Conservation (phyloP, 108 stramenopile species). For the Thalassiosira profunda region DNA sequence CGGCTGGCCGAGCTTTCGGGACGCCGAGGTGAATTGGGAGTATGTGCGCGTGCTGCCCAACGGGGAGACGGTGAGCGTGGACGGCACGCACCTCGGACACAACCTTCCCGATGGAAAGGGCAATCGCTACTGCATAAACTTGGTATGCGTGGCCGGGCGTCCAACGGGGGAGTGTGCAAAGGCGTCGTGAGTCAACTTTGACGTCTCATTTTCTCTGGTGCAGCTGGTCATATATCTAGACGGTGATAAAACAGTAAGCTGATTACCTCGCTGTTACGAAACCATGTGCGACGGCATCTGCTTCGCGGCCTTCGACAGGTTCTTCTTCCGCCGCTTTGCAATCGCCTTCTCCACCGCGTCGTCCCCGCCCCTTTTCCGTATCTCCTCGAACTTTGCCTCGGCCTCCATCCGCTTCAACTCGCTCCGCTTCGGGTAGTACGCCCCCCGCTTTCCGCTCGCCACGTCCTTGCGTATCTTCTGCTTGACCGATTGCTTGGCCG, state of each 20-base stretch:
- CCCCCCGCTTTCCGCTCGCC: conserved; percentile 63
- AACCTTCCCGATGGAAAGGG: conserved; percentile 75
- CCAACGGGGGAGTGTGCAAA: not conserved
- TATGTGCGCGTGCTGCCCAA: conserved; percentile 81
- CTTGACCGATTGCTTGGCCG: conserved; percentile 76
- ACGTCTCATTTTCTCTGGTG: too few species aligned
- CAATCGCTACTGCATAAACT: conserved; percentile 68
- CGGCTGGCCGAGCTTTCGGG: conserved; percentile 92
- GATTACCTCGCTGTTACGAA: not conserved
- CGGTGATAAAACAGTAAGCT: not conserved
- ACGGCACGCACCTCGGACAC: conserved; percentile 91
- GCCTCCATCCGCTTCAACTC: conserved; percentile 73
- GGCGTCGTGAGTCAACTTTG: too few species aligned
- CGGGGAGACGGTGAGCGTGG: conserved; percentile 87
- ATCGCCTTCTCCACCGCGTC: conserved; percentile 83
- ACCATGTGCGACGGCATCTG: conserved; percentile 52
- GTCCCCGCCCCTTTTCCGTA: conserved; percentile 79
- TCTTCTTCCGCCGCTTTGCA: conserved; percentile 83
- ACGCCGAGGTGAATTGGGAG: conserved; percentile 86
- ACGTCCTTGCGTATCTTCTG: conserved; percentile 72
- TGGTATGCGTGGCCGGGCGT: conserved; percentile 68
- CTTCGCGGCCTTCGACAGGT: conserved; percentile 71
- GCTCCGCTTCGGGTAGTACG: conserved; percentile 75
- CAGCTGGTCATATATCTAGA: not conserved
- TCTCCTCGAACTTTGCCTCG: conserved; percentile 88